Evolutionary conservation across 83 land plant species (phyloP).

Genomic region (Thuja plicata): DNA sequence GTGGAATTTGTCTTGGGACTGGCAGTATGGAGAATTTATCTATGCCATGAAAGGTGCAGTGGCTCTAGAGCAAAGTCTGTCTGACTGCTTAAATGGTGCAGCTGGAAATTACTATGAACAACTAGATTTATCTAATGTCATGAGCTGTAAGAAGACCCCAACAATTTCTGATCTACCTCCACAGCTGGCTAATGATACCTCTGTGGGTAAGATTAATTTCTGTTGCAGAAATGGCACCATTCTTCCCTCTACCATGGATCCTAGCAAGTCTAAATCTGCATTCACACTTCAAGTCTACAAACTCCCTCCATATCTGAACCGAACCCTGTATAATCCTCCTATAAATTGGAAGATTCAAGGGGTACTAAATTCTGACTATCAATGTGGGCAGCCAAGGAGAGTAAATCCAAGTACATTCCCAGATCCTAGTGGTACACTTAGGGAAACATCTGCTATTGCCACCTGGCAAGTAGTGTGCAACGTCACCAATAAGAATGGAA

Average conservation of each 20-base stretch:
- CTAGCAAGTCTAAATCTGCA: slow-evolving; percentile 53
- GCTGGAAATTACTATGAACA: slow-evolving; percentile 44
- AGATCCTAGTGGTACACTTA: slow-evolving; percentile 55
- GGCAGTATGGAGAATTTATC: slow-evolving; percentile 91
- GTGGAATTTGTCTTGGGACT: slow-evolving; percentile 92
- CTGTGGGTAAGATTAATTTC: slow-evolving; percentile 50
- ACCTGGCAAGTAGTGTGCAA: slow-evolving; percentile 87
- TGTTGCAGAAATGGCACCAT: slow-evolving; percentile 85
- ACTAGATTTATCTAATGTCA: slow-evolving; percentile 61
- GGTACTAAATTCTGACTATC: slow-evolving; percentile 42
- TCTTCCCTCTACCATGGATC: slow-evolving; percentile 56
- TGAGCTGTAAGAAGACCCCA: slow-evolving; percentile 60
- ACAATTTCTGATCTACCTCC: slow-evolving; percentile 69
- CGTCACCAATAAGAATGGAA: slow-evolving; percentile 33
- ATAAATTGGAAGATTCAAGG: slow-evolving; percentile 56
- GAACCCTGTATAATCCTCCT: slow-evolving; percentile 64
- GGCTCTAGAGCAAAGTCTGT: slow-evolving; percentile 35
- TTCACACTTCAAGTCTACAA: slow-evolving; percentile 75
- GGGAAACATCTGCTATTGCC: slow-evolving; percentile 44
- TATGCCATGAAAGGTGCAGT: slow-evolving; percentile 75
- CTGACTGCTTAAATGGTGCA: slow-evolving; percentile 63
- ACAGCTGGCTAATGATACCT: slow-evolving; percentile 51
- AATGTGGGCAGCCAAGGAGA: slow-evolving; percentile 64
- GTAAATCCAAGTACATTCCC: slow-evolving; percentile 63
- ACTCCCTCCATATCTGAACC: slow-evolving; percentile 61